These are phyloP conservation scores for Ajuga chamaepitys DNA, from an alignment of 257 asterid genomes.

Conservation along the genomic window DNA sequence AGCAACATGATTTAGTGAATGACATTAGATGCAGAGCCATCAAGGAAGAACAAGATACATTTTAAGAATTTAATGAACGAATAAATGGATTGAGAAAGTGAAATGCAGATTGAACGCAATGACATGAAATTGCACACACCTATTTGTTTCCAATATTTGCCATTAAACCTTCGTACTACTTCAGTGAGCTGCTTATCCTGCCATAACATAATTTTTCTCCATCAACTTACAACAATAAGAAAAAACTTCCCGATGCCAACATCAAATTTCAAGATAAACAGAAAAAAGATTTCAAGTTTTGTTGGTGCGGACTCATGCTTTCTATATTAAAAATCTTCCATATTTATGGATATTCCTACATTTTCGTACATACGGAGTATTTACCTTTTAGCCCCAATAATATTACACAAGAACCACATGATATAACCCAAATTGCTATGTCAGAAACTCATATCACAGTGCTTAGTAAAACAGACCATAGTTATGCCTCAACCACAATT, in stretches of 20 bases:
- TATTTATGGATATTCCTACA: background rate
- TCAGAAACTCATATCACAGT: background rate
- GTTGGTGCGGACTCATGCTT: no score
- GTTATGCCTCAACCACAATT: background rate
- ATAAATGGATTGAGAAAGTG: constrained; percentile 1
- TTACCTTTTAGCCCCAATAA: background rate
- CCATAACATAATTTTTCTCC: constrained; percentile 9
- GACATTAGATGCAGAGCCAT: background rate
- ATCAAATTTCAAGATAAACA: background rate
- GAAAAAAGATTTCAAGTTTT: constrained; percentile 7
- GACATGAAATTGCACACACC: constrained; percentile 32
- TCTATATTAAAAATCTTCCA: background rate
- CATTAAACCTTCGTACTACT: constrained; percentile 47
- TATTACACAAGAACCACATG: background rate
- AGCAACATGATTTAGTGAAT: background rate
- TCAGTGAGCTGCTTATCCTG: constrained; percentile 64
- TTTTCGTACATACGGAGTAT: background rate
- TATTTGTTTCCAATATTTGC: constrained; percentile 69
- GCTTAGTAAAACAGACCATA: background rate
- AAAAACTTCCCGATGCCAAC: background rate
- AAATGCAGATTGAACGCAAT: background rate
- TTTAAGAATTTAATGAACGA: background rate
- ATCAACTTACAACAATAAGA: background rate
- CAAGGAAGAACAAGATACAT: background rate
- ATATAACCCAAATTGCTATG: background rate